These are phyloP conservation scores for Lipomyces mesembrius DNA, from an alignment of 805 yeast genomes.

Conservation along the genomic window DNA sequence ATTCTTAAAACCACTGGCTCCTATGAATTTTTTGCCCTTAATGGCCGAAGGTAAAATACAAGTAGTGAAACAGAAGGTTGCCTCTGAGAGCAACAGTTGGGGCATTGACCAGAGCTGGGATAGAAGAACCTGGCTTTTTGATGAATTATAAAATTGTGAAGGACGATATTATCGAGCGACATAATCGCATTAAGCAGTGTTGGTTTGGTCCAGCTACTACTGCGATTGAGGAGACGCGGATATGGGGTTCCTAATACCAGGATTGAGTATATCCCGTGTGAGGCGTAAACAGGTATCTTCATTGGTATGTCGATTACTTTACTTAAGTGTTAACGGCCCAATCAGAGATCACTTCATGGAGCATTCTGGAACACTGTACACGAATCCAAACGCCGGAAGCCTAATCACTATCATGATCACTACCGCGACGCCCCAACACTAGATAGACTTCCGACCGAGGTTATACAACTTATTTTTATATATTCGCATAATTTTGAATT, in stretches of 20 bases:
- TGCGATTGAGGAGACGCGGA: neutral
- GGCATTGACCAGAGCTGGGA: neutral
- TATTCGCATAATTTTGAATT: conserved; percentile 18
- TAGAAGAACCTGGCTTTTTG: neutral
- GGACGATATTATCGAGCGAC: neutral
- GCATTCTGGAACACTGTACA: neutral
- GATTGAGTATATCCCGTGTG: conserved; percentile 14
- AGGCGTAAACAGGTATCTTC: conserved; percentile 21
- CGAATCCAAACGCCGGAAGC: neutral
- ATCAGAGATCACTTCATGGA: conserved; percentile 6
- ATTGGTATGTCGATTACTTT: neutral
- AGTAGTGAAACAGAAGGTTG: neutral
- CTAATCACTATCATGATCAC: neutral
- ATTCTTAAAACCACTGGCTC: neutral
- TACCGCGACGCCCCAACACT: conserved; percentile 8
- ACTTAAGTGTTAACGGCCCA: neutral
- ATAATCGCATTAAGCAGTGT: neutral
- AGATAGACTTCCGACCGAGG: conserved; percentile 25
- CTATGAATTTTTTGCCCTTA: neutral
- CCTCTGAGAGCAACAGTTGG: neutral
- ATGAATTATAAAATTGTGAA: neutral
- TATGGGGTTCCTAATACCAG: conserved; percentile 29
- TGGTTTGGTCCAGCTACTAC: too few relatives aligned
- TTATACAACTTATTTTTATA: conserved; percentile 24
- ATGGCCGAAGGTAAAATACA: neutral